Evolutionary conservation across 2,329 filamentous ascomycete species (phyloP).

Genomic region (Neonectria punicea): DNA sequence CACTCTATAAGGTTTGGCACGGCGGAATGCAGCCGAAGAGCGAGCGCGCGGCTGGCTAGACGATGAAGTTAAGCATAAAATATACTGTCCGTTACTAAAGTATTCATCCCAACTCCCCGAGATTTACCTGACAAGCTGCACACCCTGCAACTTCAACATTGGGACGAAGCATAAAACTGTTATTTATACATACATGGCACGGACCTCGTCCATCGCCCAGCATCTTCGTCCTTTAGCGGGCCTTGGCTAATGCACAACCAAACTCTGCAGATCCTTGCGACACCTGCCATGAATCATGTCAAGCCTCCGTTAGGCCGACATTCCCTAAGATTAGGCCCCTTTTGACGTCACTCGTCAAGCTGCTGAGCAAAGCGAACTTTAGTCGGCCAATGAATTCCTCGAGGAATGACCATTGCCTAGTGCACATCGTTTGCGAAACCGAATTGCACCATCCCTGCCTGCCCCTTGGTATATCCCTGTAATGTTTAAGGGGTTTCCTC

Average conservation of each 20-base stretch:
- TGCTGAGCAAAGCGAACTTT: background rate
- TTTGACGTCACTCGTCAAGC: background rate
- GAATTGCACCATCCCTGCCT: no score
- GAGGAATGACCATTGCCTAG: background rate
- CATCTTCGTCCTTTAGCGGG: background rate
- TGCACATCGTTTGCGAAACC: no score
- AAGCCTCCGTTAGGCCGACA: background rate
- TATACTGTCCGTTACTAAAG: no score
- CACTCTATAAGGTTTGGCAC: no score
- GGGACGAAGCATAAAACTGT: no score
- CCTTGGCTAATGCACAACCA: background rate
- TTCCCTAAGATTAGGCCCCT: background rate
- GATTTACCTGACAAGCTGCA: no score
- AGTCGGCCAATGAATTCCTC: background rate
- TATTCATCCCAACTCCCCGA: no score
- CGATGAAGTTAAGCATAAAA: no score
- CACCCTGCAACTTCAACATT: no score
- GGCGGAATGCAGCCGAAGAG: no score
- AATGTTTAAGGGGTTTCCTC: background rate
- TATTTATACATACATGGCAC: background rate
- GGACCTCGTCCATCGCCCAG: background rate
- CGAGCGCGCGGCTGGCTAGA: no score
- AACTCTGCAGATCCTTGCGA: background rate
- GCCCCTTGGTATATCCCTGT: background rate
- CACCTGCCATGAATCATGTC: background rate